A percentile compares a stretch with the other conserved stretches of the same genome.
phyloP scores from a whole-genome alignment of 768 basidiomycete species.

The Termitomyces sp. region DNA sequence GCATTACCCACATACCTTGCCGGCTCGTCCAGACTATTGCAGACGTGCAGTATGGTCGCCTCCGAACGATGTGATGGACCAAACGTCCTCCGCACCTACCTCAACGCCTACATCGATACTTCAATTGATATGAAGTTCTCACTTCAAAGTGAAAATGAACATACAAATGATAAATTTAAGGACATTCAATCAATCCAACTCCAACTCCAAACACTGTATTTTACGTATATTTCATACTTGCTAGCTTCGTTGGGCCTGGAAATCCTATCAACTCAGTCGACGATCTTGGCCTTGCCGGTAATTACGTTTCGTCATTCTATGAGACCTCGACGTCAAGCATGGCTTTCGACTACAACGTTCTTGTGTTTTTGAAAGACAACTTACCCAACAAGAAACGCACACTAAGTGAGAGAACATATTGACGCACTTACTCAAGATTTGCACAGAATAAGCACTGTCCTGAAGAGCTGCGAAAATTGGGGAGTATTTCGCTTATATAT shows the following conservation, averaged over 20 bases:
- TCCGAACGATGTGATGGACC: too few relatives aligned
- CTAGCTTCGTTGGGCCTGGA: slow-evolving; percentile 17
- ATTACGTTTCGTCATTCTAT: slow-evolving; percentile 12
- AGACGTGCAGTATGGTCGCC: too few relatives aligned
- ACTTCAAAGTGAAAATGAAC: slow-evolving; percentile 4
- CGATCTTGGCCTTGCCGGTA: slow-evolving; percentile 28
- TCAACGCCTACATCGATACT: too few relatives aligned
- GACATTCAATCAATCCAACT: neutral
- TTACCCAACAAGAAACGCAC: slow-evolving; percentile 24
- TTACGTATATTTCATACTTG: slow-evolving; percentile 33
- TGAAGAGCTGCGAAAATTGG: too few relatives aligned
- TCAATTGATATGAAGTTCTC: slow-evolving; percentile 4
- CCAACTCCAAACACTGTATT: slow-evolving; percentile 26
- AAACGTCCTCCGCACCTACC: too few relatives aligned
- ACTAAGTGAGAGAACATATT: slow-evolving; percentile 7
- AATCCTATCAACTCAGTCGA: slow-evolving; percentile 14
- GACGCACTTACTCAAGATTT: too few relatives aligned
- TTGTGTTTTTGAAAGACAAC: slow-evolving; percentile 20
- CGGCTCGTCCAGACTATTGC: too few relatives aligned
- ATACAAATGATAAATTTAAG: neutral
- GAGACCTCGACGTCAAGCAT: slow-evolving; percentile 20
- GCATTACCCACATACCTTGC: too few relatives aligned
- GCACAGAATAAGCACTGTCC: too few relatives aligned
- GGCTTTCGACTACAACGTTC: slow-evolving; percentile 21
- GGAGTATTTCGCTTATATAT: too few relatives aligned